These are phyloP conservation scores for Cordyceps farinosa DNA, from an alignment of 2,329 filamentous ascomycete species.

Conservation along the genomic window DNA sequence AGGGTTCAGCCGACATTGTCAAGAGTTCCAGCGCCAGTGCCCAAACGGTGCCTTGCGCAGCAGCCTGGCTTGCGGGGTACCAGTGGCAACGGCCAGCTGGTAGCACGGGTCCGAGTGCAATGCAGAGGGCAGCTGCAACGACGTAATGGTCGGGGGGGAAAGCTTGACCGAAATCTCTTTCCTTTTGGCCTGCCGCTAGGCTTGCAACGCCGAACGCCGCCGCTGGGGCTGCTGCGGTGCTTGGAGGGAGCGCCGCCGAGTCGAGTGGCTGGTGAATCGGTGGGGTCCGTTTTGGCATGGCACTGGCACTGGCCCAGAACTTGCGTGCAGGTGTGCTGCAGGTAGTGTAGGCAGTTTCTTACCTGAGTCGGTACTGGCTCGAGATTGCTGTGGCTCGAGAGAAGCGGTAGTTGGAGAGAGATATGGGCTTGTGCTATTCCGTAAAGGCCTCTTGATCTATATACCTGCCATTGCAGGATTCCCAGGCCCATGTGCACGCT, in stretches of 20 bases:
- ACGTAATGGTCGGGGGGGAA: not conserved
- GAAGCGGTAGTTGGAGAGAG: too few species aligned
- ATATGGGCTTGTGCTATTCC: too few species aligned
- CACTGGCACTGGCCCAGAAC: not conserved
- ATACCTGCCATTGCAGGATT: not conserved
- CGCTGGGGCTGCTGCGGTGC: not conserved
- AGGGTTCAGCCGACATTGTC: slow-evolving; percentile 15
- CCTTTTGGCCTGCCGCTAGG: not conserved
- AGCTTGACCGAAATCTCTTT: not conserved
- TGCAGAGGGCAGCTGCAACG: not conserved
- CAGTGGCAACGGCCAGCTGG: slow-evolving; percentile 4
- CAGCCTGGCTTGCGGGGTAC: not conserved
- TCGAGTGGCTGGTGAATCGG: not conserved
- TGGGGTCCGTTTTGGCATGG: not conserved
- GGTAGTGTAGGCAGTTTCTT: too few species aligned
- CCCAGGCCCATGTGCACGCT: not conserved
- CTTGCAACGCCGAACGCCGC: not conserved
- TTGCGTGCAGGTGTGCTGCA: too few species aligned
- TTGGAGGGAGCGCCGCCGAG: not conserved
- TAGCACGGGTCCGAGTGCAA: not conserved
- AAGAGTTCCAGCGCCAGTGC: not conserved
- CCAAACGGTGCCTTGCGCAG: not conserved
- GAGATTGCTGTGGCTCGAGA: too few species aligned
- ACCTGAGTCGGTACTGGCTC: too few species aligned
- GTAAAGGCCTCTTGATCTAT: not conserved